Conservation (phyloP, 2,329 filamentous ascomycete genomes). For the Ophiostoma perfectum region DNA sequence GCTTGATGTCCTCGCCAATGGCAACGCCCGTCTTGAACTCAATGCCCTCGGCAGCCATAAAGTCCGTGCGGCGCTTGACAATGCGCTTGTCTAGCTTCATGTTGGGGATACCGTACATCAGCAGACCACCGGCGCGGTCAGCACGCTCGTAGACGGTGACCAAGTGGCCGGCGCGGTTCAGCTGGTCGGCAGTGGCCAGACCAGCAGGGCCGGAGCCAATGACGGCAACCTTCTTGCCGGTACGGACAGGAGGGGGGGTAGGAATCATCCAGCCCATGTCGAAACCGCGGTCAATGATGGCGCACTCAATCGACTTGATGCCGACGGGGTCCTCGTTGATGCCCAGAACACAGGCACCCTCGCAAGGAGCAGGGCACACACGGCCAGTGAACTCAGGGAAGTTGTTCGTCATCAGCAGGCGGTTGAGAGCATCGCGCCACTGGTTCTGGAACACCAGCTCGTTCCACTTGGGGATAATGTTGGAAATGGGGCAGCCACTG, state of each 20-base stretch:
- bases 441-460: conserved; percentile 70
- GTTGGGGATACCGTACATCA: conserved; percentile 99
- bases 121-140: conserved; percentile 81
- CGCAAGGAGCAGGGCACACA: conserved; percentile 93
- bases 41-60: conserved; percentile 87
- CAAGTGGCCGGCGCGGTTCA: conserved; percentile 83
- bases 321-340: conserved; percentile 97
- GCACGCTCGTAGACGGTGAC: conserved; percentile 92
- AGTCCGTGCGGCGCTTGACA: conserved; percentile 89
- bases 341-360: conserved; percentile 90
- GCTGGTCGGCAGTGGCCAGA: conserved; percentile 83
- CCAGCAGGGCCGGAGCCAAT: conserved; percentile 91
- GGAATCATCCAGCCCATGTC: conserved; percentile 98
- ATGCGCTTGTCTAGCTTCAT: conserved; percentile 99
- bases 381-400: conserved; percentile 97
- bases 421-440: conserved; percentile 88
- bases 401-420: conserved; percentile 93
- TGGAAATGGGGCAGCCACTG: conserved; percentile 89
- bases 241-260: conserved; percentile 68
- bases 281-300: conserved; percentile 95
- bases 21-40: conserved; percentile 71
- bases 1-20: conserved; percentile 68
- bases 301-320: conserved; percentile 97
- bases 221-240: conserved; percentile 80
- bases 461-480: conserved; percentile 98